Conservation (phyloP, 2,329 filamentous ascomycete genomes). For the Hymenoscyphus occultus region DNA sequence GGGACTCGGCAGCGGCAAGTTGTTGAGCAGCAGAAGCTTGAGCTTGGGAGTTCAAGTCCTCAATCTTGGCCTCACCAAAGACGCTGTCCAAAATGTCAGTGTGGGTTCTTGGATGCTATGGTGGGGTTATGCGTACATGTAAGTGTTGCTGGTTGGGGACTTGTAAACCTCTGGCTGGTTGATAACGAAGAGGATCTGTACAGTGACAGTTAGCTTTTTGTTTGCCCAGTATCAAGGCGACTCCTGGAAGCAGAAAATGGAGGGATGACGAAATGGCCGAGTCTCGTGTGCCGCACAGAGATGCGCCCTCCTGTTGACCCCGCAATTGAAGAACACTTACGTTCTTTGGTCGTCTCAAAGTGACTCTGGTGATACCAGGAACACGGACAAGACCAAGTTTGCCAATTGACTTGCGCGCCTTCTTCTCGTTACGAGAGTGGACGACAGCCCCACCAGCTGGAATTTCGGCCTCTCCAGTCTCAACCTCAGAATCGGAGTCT, state of each 20-base stretch:
- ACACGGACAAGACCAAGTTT: slow-evolving; percentile 97
- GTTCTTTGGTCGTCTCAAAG: slow-evolving; percentile 97
- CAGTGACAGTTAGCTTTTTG: slow-evolving; percentile 9
- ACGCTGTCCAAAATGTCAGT: slow-evolving; percentile 57
- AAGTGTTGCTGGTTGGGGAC: slow-evolving; percentile 98
- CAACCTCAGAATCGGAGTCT: slow-evolving; percentile 73
- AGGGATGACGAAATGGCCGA: neutral
- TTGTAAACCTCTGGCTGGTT: slow-evolving; percentile 99
- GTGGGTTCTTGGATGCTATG: neutral
- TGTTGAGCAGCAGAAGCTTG: slow-evolving; percentile 95
- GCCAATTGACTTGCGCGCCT: slow-evolving; percentile 98
- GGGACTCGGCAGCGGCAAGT: slow-evolving; percentile 70
- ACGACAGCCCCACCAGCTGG: slow-evolving; percentile 86
- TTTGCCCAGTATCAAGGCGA: neutral
- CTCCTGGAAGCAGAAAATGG: neutral
- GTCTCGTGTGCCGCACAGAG: neutral
- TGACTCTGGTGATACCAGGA: slow-evolving; percentile 96
- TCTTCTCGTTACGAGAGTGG: slow-evolving; percentile 99
- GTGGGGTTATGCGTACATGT: slow-evolving; percentile 70
- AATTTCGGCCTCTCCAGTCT: slow-evolving; percentile 60
- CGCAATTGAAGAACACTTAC: slow-evolving; percentile 56
- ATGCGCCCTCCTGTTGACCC: neutral
- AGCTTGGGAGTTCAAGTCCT: slow-evolving; percentile 98
- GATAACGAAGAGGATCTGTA: slow-evolving; percentile 97
- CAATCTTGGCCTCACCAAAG: slow-evolving; percentile 99